A percentile compares a stretch with the other conserved stretches of the same genome.
phyloP scores from a whole-genome alignment of 768 basidiomycete species.

The Boletellus ananas region DNA sequence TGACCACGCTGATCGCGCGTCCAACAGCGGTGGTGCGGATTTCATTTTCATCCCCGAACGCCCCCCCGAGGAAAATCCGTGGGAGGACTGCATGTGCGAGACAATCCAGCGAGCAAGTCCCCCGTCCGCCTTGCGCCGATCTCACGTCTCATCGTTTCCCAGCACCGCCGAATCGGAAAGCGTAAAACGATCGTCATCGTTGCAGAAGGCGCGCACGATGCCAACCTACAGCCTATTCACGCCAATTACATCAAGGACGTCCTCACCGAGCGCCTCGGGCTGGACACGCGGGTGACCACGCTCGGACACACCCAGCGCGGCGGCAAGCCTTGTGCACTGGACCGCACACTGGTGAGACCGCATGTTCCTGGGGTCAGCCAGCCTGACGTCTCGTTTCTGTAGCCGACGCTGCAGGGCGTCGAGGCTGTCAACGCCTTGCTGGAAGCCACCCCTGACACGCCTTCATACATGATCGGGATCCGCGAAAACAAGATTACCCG shows the following conservation, averaged over 20 bases:
- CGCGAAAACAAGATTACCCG: constrained; percentile 93
- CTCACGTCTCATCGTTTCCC: constrained; percentile 2
- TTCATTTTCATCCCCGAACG: constrained; percentile 97
- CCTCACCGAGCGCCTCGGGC: constrained; percentile 76
- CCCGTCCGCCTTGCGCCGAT: neutral
- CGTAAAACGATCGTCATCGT: constrained; percentile 98
- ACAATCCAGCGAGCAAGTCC: constrained; percentile 69
- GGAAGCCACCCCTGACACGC: constrained; percentile 80
- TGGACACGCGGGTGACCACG: constrained; percentile 95
- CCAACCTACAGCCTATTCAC: constrained; percentile 84
- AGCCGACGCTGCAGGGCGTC: constrained; percentile 96
- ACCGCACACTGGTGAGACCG: constrained; percentile 78
- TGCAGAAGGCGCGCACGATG: constrained; percentile 93
- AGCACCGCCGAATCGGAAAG: constrained; percentile 93
- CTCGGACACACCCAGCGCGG: constrained; percentile 97
- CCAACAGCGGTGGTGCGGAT: constrained; percentile 78
- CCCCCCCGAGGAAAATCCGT: constrained; percentile 72
- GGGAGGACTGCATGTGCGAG: constrained; percentile 92
- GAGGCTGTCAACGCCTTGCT: constrained; percentile 89
- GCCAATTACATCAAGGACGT: constrained; percentile 90
- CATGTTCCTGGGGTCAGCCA: neutral
- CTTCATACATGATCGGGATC: constrained; percentile 97
- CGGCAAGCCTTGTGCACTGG: constrained; percentile 88
- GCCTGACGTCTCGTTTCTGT: constrained; percentile 3
- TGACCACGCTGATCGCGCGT: constrained; percentile 8